These are phyloP conservation scores for Polyporus arcularius DNA, from an alignment of 768 basidiomycete genomes.

Conservation along the genomic window DNA sequence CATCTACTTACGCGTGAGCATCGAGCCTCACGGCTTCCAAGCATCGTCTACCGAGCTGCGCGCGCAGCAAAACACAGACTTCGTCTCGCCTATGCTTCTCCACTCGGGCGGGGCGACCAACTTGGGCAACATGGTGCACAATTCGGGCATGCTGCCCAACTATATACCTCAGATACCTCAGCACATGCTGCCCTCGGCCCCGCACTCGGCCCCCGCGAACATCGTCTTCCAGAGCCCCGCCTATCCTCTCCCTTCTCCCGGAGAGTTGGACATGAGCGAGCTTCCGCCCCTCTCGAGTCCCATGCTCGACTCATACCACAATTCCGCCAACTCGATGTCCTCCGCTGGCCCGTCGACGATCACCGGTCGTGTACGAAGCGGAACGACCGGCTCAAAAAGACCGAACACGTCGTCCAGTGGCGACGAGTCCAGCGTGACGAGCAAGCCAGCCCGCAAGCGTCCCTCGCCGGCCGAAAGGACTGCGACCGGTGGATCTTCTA, in stretches of 20 bases:
- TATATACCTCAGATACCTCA: constrained; percentile 28
- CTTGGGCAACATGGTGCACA: constrained; percentile 23
- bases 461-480: constrained; percentile 49
- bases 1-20: constrained; percentile 15
- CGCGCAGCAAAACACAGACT: constrained; percentile 58
- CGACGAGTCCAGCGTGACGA: constrained; percentile 42
- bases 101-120: constrained; percentile 34
- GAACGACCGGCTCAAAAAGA: constrained; percentile 46
- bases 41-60: constrained; percentile 69
- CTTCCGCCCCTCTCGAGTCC: constrained; percentile 82
- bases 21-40: constrained; percentile 26
- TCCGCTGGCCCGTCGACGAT: constrained; percentile 2
- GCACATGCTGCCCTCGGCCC: constrained; percentile 26
- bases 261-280: constrained; percentile 62
- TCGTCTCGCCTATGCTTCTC: constrained; percentile 62
- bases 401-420: constrained; percentile 53
- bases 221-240: constrained; percentile 57
- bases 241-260: constrained; percentile 40
- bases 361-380: constrained; percentile 16
- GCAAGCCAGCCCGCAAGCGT: constrained; percentile 51
- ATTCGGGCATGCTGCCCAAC: constrained; percentile 24
- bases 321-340: constrained; percentile 25
- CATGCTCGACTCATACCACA: constrained; percentile 66
- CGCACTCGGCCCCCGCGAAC: constrained; percentile 70
- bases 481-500: constrained; percentile 22